Conservation (phyloP, 2,329 filamentous ascomycete genomes). For the Hortaea werneckii region DNA sequence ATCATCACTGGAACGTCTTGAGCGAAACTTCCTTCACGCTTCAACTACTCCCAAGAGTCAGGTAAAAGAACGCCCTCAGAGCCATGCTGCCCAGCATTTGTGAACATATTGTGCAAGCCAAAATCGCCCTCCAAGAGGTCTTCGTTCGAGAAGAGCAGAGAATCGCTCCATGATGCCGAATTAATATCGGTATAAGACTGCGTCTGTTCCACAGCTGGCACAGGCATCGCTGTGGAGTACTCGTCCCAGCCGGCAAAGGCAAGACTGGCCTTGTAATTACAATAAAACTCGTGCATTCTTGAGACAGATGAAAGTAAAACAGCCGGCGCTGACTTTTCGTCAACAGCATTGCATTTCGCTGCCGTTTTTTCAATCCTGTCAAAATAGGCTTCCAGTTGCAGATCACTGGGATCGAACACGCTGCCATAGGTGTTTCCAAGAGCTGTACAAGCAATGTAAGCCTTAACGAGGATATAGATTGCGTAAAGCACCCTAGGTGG, state of each 20-base stretch:
- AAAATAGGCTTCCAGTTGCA: slow-evolving; percentile 17
- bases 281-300: slow-evolving; percentile 12
- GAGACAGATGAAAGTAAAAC: slow-evolving; percentile 9
- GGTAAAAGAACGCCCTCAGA: background rate
- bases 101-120: background rate
- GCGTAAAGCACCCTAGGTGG: slow-evolving; percentile 16
- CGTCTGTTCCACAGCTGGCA: background rate
- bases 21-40: no score
- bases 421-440: slow-evolving; percentile 17
- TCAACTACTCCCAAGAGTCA: no score
- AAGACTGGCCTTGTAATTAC: slow-evolving; percentile 7
- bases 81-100: background rate
- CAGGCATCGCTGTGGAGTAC: background rate
- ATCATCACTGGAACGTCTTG: no score
- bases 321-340: slow-evolving; percentile 3
- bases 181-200: background rate
- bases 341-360: background rate
- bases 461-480: slow-evolving; percentile 16
- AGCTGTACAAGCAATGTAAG: slow-evolving; percentile 18
- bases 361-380: slow-evolving; percentile 9
- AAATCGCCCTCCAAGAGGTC: background rate
- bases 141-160: background rate
- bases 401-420: slow-evolving; percentile 16
- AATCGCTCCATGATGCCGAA: background rate
- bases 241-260: background rate